Conservation (phyloP, 2,329 filamentous ascomycete genomes). For the Corniculantispora saksenae region DNA sequence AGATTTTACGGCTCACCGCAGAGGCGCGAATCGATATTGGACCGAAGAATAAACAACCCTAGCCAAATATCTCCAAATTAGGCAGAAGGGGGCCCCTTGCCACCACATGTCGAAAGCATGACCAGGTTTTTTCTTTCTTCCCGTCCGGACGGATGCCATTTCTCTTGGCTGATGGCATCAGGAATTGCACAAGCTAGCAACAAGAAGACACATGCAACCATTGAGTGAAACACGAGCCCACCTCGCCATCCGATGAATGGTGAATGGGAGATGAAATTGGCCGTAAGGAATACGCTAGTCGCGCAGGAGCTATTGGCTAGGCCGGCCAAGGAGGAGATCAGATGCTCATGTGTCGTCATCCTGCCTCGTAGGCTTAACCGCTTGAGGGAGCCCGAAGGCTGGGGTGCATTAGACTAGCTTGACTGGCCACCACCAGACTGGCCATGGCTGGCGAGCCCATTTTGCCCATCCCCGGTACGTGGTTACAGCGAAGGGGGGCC, state of each 20-base stretch:
- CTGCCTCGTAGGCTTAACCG: not conserved
- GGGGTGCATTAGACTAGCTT: conserved; percentile 10
- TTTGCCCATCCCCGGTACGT: not conserved
- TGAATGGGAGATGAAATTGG: not conserved
- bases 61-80: not conserved
- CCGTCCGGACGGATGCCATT: not conserved
- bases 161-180: conserved; percentile 5
- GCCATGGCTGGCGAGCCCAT: not conserved
- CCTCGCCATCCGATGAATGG: not conserved
- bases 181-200: not conserved
- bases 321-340: not conserved
- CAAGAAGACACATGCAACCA: too few species aligned
- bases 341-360: conserved; percentile 18
- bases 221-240: not conserved
- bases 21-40: not conserved
- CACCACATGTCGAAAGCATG: not conserved
- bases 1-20: not conserved
- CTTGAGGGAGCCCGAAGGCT: conserved; percentile 7
- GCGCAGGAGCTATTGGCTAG: not conserved
- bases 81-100: too few species aligned
- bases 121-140: not conserved
- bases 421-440: too few species aligned
- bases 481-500: not conserved
- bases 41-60: not conserved
- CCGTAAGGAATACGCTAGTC: not conserved